phyloP scores from a whole-genome alignment of 305 asterid genomes.

The Nicotiana rustica region DNA sequence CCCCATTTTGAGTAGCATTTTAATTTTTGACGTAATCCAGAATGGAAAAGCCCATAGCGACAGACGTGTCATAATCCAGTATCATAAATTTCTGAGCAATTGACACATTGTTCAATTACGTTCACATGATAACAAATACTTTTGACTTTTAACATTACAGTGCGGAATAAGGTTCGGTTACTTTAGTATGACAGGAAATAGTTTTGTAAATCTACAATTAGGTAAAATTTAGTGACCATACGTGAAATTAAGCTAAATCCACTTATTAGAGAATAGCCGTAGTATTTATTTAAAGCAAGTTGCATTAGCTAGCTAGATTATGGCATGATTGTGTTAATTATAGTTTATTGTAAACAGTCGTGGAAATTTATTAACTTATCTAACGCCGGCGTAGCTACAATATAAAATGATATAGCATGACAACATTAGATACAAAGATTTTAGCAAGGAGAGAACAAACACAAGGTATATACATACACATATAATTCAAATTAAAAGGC shows the following conservation, averaged over 20 bases:
- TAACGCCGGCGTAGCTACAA: not conserved
- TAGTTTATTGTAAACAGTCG: not conserved
- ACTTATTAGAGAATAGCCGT: not conserved
- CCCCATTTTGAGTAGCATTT: too few species aligned
- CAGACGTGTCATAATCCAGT: too few species aligned
- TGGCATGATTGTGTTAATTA: not conserved
- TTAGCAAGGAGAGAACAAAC: conserved; percentile 19
- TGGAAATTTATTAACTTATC: not conserved
- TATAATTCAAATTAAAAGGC: not conserved
- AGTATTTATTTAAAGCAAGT: not conserved
- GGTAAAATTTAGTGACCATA: not conserved
- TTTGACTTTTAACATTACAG: too few species aligned
- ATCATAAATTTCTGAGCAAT: too few species aligned
- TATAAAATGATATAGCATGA: not conserved
- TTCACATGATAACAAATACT: too few species aligned
- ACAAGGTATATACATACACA: conserved; percentile 2
- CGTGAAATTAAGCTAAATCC: not conserved
- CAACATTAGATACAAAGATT: not conserved
- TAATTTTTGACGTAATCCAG: too few species aligned
- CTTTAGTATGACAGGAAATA: too few species aligned
- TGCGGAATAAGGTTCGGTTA: too few species aligned
- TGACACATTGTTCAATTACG: too few species aligned
- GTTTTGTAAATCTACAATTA: not conserved
- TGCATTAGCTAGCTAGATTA: not conserved
- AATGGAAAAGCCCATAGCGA: too few species aligned